Evolutionary conservation across 1,139 yeast genomes (phyloP).

Genomic region (Schizosaccharomyces versatilis): DNA sequence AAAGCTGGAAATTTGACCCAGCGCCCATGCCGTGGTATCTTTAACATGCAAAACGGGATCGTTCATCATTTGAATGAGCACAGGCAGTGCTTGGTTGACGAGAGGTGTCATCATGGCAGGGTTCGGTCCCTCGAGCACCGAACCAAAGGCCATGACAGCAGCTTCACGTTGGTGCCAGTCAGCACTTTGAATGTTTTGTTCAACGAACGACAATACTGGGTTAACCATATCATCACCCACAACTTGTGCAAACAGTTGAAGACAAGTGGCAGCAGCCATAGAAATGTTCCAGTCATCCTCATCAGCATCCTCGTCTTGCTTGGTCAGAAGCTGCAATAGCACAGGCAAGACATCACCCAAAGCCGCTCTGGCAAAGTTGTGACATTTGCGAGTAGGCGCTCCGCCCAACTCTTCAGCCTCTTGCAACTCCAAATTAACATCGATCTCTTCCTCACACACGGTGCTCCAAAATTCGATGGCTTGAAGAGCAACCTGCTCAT

Average conservation of each 20-base stretch:
- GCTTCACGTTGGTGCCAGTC: constrained; percentile 89
- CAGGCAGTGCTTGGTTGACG: constrained; percentile 60
- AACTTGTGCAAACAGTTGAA: constrained; percentile 78
- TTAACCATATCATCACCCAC: constrained; percentile 70
- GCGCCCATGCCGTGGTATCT: constrained; percentile 96
- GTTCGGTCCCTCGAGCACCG: constrained; percentile 88
- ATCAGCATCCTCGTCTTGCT: constrained; percentile 61
- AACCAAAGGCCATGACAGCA: constrained; percentile 96
- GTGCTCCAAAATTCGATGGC: constrained; percentile 98
- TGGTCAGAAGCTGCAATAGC: constrained; percentile 49
- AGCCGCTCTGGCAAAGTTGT: constrained; percentile 68
- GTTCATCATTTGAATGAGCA: constrained; percentile 48
- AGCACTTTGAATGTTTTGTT: constrained; percentile 35
- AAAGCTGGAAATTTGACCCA: constrained; percentile 83
- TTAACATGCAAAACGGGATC: constrained; percentile 68
- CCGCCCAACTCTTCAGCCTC: constrained; percentile 23
- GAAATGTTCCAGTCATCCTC: constrained; percentile 96
- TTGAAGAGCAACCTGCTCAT: constrained; percentile 87
- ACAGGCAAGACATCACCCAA: constrained; percentile 73
- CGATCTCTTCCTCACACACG: constrained; percentile 88
- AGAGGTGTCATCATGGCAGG: constrained; percentile 41
- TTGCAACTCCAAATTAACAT: constrained; percentile 43
- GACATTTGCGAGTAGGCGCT: constrained; percentile 17
- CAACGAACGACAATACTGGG: constrained; percentile 68
- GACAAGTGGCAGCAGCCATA: constrained; percentile 97